These are phyloP conservation scores for Tolypocladium capitatum DNA, from an alignment of 2,329 filamentous ascomycete genomes.

Conservation along the genomic window DNA sequence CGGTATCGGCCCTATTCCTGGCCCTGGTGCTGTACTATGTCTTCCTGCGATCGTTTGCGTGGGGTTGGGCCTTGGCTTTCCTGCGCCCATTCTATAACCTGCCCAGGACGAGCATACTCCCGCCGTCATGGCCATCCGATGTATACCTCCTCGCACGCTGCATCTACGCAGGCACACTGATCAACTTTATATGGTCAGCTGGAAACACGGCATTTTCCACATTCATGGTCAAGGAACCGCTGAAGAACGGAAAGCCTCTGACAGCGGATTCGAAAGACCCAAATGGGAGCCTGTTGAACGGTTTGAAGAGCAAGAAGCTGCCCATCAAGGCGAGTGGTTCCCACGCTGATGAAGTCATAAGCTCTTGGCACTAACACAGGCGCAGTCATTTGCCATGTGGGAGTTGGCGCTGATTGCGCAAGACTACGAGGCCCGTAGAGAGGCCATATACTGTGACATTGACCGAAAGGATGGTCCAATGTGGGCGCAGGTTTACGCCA, in stretches of 20 bases:
- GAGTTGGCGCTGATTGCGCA: conserved; percentile 72
- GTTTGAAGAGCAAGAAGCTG: conserved; percentile 71
- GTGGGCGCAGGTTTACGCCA: conserved; percentile 64
- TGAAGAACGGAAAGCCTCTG: conserved; percentile 75
- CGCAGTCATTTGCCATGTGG: conserved; percentile 74
- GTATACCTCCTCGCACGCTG: conserved; percentile 42
- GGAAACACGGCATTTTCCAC: conserved; percentile 65
- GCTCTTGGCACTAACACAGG: conserved; percentile 7
- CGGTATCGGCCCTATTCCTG: conserved; percentile 26
- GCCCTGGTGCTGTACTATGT: conserved; percentile 47
- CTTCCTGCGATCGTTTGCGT: conserved; percentile 49
- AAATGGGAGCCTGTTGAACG: conserved; percentile 77
- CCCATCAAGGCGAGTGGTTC: conserved; percentile 48
- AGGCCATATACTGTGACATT: conserved; percentile 75
- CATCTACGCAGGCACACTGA: conserved; percentile 47
- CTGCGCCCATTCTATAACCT: conserved; percentile 64
- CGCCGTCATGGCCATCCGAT: conserved; percentile 42
- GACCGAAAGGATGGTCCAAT: conserved; percentile 67
- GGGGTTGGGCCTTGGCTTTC: conserved; percentile 57
- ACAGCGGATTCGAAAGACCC: conserved; percentile 80
- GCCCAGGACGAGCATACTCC: conserved; percentile 55
- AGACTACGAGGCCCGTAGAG: conserved; percentile 60
- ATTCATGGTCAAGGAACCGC: conserved; percentile 67
- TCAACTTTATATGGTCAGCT: conserved; percentile 63
- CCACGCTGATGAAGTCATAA: not conserved